Percentiles rank a stretch among this genome's conserved stretches.
Evolutionary conservation across 2,329 filamentous ascomycete genomes (phyloP).

Genomic region (Monilinia fructigena): DNA sequence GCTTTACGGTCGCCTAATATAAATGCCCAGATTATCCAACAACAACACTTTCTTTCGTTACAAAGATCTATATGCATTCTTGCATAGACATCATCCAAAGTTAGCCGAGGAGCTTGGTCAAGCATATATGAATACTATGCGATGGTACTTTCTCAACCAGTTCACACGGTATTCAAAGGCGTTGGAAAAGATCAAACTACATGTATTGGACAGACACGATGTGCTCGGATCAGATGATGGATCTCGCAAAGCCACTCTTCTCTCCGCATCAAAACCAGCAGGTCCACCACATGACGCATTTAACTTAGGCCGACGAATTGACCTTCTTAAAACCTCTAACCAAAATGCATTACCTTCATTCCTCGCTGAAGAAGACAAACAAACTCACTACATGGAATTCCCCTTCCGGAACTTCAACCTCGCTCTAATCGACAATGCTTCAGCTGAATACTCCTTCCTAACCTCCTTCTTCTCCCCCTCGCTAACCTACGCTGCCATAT

Average conservation of each 20-base stretch:
- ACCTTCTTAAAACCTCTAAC: constrained; percentile 72
- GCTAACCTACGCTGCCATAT: constrained; percentile 72
- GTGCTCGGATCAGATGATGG: constrained; percentile 76
- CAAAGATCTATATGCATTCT: constrained; percentile 83
- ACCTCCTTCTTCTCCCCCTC: constrained; percentile 83
- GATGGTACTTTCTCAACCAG: constrained; percentile 94
- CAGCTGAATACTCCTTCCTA: constrained; percentile 91
- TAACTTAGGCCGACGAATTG: constrained; percentile 80
- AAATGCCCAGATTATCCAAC: constrained; percentile 95
- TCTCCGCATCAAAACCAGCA: constrained; percentile 53
- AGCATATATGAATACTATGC: constrained; percentile 97
- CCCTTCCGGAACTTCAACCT: constrained; percentile 95
- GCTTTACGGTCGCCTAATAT: constrained; percentile 91
- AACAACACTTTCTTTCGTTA: constrained; percentile 88
- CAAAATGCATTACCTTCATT: constrained; percentile 81
- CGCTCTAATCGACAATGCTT: constrained; percentile 88
- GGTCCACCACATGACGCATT: constrained; percentile 79
- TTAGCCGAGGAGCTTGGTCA: constrained; percentile 86
- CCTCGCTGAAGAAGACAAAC: constrained; percentile 84
- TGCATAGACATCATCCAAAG: constrained; percentile 76
- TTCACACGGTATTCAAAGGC: constrained; percentile 85
- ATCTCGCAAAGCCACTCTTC: constrained; percentile 60
- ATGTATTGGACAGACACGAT: constrained; percentile 79
- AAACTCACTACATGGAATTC: constrained; percentile 81
- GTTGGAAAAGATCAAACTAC: constrained; percentile 79